Conservation (phyloP, 768 basidiomycete species). For the Lactarius deliciosus region DNA sequence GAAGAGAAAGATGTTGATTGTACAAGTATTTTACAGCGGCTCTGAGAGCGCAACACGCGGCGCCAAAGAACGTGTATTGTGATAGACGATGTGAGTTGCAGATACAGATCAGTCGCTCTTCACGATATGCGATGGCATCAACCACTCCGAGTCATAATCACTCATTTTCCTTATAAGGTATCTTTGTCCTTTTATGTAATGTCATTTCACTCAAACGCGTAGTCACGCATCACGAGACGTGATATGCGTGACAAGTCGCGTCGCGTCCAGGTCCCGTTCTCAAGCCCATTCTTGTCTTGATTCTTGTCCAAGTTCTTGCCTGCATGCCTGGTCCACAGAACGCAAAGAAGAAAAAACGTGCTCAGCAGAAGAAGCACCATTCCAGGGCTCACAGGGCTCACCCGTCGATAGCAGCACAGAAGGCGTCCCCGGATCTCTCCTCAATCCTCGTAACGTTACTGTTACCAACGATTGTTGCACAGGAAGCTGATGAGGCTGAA, state of each 20-base stretch:
- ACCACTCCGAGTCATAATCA: slow-evolving; percentile 3
- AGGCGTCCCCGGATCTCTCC: not conserved
- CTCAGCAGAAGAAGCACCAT: slow-evolving; percentile 37
- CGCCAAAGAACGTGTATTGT: slow-evolving; percentile 26
- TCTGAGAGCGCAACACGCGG: slow-evolving; percentile 28
- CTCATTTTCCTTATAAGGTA: slow-evolving; percentile 14
- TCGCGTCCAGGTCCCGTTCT: not conserved
- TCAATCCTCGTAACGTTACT: slow-evolving; percentile 7
- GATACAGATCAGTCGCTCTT: slow-evolving; percentile 19
- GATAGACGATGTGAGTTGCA: slow-evolving; percentile 2
- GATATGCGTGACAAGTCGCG: slow-evolving; percentile 16
- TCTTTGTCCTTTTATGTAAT: slow-evolving; percentile 1
- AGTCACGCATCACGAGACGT: not conserved
- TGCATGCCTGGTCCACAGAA: slow-evolving; percentile 66
- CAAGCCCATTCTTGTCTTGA: not conserved
- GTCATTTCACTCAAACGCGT: too few species aligned
- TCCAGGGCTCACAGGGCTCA: slow-evolving; percentile 13
- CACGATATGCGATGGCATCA: not conserved
- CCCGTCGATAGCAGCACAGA: slow-evolving; percentile 8
- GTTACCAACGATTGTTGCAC: not conserved
- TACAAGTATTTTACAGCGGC: slow-evolving; percentile 31
- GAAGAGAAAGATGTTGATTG: slow-evolving; percentile 16
- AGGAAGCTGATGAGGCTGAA: slow-evolving; percentile 15
- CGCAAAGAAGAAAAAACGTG: slow-evolving; percentile 46
- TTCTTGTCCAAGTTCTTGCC: too few species aligned